Evolutionary conservation across 2,329 filamentous ascomycete species (phyloP), one percentile per base, ranked within the genome.

Genomic region (Calonectria pseudoturangicola): DNA sequence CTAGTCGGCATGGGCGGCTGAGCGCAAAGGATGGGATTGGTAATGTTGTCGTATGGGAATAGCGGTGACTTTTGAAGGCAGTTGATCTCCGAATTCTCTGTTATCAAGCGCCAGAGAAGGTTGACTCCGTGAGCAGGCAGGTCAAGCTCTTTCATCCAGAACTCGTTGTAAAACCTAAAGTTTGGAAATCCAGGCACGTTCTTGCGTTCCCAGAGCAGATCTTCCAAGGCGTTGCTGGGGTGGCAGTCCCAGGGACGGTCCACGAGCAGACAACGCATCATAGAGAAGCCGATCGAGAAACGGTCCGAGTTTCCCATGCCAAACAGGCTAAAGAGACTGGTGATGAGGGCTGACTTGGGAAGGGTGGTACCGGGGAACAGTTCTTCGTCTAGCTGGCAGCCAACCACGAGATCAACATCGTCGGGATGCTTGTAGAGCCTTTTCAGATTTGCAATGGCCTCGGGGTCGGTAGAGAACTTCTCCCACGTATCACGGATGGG

Each of bases 261-360:
- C 28, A 56, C 51, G 9, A 56, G 16, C 16, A 56, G 30, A 10
- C 51, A 56, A 28, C 51, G 51, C 51, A 56, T 56, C 51, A 56
- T 56, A 18, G 51, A 36, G 28, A 56, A 56, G 8, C 51, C 51
- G 36, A 56, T n/a, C 4, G 51, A 56, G 16, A 56, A 56, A 18
- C 51, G 51, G 15, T 56, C 51, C 18, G 51, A 56, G 30, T 56
- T 56, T 6, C 51, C 51, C 51, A 56, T 56, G 3, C 51, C 51
- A 18, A 56, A 56, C 21, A 56, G 36, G n/a, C 51, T 56, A 21
- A 56, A 56, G 8, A 56, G 15, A 10, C 51, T 56, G 18, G 36
- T 56, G 30, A 56, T 56, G n/a, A 56, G 51, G 18, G 51, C 28
- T 56, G 51, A 56, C 51, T 56, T 56, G 10, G 51, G 51, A 56